phyloP scores from a whole-genome alignment of 345 rosid species.

The Brassica napus region Da-Ae NC_063440.1:27467001-27467500 shows the following conservation, averaged over 20 bases:
- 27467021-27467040: slow-evolving; percentile 12
- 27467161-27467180: neutral
- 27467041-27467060: slow-evolving; percentile 25
- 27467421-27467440: slow-evolving; percentile 50
- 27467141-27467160: slow-evolving; percentile 30
- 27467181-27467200: neutral
- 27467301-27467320: slow-evolving; percentile 47
- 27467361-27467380: slow-evolving; percentile 67
- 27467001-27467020: neutral
- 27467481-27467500: slow-evolving; percentile 32
- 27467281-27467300: slow-evolving; percentile 44
- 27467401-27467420: slow-evolving; percentile 51
- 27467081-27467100: slow-evolving; percentile 34
- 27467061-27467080: slow-evolving; percentile 28
- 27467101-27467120: slow-evolving; percentile 34
- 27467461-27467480: slow-evolving; percentile 40
- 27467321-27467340: slow-evolving; percentile 49
- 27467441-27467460: slow-evolving; percentile 52
- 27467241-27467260: slow-evolving; percentile 67
- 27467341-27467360: slow-evolving; percentile 62
- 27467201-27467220: neutral
- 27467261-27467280: slow-evolving; percentile 64
- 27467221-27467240: slow-evolving; percentile 36
- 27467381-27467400: slow-evolving; percentile 43
- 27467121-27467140: slow-evolving; percentile 30